phyloP scores from a whole-genome alignment of 306 rosid genomes.

The Crataegus laevigata region DNA sequence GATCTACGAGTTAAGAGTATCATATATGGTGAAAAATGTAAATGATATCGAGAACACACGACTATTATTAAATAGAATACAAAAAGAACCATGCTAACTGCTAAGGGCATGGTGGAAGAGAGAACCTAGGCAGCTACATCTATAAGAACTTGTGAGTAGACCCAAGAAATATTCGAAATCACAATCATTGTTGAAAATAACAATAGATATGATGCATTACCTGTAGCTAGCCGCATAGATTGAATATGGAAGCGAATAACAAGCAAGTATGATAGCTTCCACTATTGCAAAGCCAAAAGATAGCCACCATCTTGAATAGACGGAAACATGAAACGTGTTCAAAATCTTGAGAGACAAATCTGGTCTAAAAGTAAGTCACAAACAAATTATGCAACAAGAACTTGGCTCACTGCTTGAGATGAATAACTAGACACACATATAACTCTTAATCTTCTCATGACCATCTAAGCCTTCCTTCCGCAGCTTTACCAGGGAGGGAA shows the following conservation, averaged over 20 bases:
- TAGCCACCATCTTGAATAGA: slow-evolving; percentile 90
- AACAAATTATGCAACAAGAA: slow-evolving; percentile 25
- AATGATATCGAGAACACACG: background rate
- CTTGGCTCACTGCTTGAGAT: slow-evolving; percentile 51
- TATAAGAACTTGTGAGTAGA: background rate
- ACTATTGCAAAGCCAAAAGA: slow-evolving; percentile 88
- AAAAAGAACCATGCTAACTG: background rate
- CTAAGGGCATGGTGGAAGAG: background rate
- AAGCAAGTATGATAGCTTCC: slow-evolving; percentile 75
- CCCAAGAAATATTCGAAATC: slow-evolving; percentile 4
- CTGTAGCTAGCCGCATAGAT: slow-evolving; percentile 66
- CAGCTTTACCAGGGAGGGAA: slow-evolving; percentile 91
- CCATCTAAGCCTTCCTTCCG: slow-evolving; percentile 99
- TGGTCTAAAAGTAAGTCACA: slow-evolving; percentile 5
- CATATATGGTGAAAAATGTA: background rate
- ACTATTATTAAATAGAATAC: background rate
- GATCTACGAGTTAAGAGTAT: background rate
- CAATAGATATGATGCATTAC: slow-evolving; percentile 31
- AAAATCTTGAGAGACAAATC: slow-evolving; percentile 13
- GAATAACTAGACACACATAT: slow-evolving; percentile 85
- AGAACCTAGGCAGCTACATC: background rate
- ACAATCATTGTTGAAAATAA: background rate
- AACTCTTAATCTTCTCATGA: slow-evolving; percentile 94
- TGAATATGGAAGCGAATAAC: slow-evolving; percentile 93
- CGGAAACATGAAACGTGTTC: slow-evolving; percentile 17